Evolutionary conservation across 192 early-diverging fungal species (phyloP), one percentile per base, ranked within the genome.

Genomic region (Lobosporangium transversale): DNA sequence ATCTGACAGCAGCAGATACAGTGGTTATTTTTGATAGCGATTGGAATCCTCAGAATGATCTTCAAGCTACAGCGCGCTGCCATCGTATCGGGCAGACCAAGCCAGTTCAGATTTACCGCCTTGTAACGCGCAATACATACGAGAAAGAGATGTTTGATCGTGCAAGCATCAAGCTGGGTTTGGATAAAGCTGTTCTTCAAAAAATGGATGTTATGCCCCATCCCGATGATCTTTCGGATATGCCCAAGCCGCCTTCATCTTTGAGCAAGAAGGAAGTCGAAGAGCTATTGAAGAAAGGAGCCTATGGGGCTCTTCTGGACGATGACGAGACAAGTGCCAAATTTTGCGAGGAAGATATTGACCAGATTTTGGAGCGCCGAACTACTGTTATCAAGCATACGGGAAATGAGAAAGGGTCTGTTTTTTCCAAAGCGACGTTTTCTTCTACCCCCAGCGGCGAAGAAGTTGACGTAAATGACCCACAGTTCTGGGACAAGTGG

Each of bases 31-130:
- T 93, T 80, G 93, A 95, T 45, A 86, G 84, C 63, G 94, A 95
- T 61, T 95, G 92, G 94, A 95, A 95, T 68, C 94, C 94, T 49
- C 92, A 94, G 76, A 94, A 94, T 75, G 94, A 95, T 79, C 64
- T 95, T 47, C 94, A 95, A 78, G 94, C 94, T 5, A 92, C 94
- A 66, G 86, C 88, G 9, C 89, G 94, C 58, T 89, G 89, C 58
- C 93, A 95, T 82, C 88, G 94, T 81, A 95, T 95, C 79, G 94
- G 94, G 9, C 94, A 95, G 68, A 95, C 91, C 58, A 93, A 93
- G 66, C 85, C 90, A 2, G 94, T 95, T 4, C 91, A 94, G 63
- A 85, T 85, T 35, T 90, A 86, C 55, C 89, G 93, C 35, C 74
- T 95, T 12, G 87, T 95, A 15, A 94, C 90, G 21, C 81, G 89